Evolutionary conservation across 495 filamentous ascomycete species (phyloP), one percentile per base, ranked within the genome.

Genomic region (Corynascus novoguineensis): DNA sequence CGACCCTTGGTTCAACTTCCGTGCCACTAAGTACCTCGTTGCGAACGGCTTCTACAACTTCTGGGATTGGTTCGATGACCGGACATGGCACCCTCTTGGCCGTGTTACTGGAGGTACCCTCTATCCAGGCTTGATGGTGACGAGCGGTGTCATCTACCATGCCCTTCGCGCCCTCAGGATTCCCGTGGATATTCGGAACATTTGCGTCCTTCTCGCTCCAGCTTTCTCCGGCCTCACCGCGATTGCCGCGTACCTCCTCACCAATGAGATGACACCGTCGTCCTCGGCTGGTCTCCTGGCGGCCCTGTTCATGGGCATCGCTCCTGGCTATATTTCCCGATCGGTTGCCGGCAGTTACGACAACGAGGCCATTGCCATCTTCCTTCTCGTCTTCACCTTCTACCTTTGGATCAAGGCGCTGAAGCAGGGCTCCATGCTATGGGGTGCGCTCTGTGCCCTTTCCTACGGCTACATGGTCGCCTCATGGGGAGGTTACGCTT

Each of bases 391-490:
- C 47, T 97, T 96, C 72, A 99, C 95, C 70, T 99, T 97, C 78
- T 97, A 84, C 74, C 82, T 97, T 46, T 99, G 95, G 95, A 96
- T 99, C 75, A 97, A 97, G 78, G 88, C 93, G 2, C 79, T 99
- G 59, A 99, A 97, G 78, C 83, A 87, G 59, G 95, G 95, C 27
- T 97, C 92, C 17, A 87, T 91, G 53, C 88, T 96, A 71, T 99
- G 92, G 92, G 93, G 90, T 50, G 92, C 89, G 15, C 77, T 97
- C 59, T 92, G 92, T 58, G 95, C 95, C 34, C 75, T 99, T 57
- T 99, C 96, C 76, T 99, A 99, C 71, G 95, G 95, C 56, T 99
- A 99, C 81, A 99, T 99, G 95, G 95, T 99, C 37, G 91, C 92
- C 51, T 93, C 95, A 32, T 99, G 95, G 95, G 95, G 95, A 78